Evolutionary conservation across 2,329 filamentous ascomycete genomes (phyloP).

Genomic region (Colletotrichum lindemuthianum): DNA sequence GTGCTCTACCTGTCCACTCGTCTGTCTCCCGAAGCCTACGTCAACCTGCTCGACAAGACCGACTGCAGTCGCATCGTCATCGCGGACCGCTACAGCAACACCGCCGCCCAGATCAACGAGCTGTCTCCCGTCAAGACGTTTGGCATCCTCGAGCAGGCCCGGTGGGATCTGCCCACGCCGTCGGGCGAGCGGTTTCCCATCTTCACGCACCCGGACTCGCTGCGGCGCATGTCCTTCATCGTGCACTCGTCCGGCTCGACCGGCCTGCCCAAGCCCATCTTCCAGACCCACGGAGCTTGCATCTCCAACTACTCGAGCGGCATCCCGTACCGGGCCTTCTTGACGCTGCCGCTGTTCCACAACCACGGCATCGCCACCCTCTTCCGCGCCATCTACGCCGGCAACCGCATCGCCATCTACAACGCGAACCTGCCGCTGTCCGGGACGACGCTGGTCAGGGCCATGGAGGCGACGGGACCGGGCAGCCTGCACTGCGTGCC

Average conservation of each 20-base stretch:
- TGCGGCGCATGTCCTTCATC: constrained; percentile 40
- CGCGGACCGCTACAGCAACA: constrained; percentile 27
- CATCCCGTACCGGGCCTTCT: constrained; percentile 54
- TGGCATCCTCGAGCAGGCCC: constrained; percentile 34
- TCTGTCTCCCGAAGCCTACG: constrained; percentile 60
- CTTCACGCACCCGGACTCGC: constrained; percentile 35
- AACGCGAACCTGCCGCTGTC: constrained; percentile 61
- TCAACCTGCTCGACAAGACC: constrained; percentile 56
- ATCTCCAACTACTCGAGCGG: constrained; percentile 56
- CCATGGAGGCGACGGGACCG: constrained; percentile 51
- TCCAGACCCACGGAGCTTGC: constrained; percentile 57
- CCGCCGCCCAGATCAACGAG: constrained; percentile 38
- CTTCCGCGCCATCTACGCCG: constrained; percentile 56
- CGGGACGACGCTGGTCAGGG: constrained; percentile 51
- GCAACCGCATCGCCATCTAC: constrained; percentile 57
- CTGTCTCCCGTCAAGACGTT: constrained; percentile 40
- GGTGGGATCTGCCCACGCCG: constrained; percentile 24
- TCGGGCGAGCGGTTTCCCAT: constrained; percentile 36
- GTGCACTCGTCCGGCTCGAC: constrained; percentile 59
- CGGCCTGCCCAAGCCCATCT: constrained; percentile 66
- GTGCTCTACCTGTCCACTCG: constrained; percentile 64
- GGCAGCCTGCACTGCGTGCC: constrained; percentile 66
- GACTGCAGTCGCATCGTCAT: constrained; percentile 42
- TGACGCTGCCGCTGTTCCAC: constrained; percentile 62
- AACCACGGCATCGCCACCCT: constrained; percentile 61